Base-by-base conservation (phyloP, 192 early-diverging fungal species). In the Coemansia sp. region DNA sequence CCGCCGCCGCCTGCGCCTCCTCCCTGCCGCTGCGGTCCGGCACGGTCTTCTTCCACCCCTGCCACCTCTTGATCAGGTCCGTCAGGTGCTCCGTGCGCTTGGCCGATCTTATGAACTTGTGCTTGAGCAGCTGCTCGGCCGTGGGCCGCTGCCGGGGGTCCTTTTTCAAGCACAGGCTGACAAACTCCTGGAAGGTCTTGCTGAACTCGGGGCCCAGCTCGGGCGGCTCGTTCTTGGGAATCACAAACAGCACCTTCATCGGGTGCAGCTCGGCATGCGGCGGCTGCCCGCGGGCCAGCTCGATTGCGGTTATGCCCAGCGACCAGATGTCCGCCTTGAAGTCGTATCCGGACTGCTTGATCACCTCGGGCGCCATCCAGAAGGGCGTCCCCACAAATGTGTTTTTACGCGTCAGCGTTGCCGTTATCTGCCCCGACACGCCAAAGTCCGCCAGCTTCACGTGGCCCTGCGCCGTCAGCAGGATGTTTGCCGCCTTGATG, bases 371-470 rank as follows among this genome's bases (percentile, higher is more conserved):
- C 9, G 91, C 90, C 91, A 93, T 94, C 93, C 89, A 92, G 75
- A 89, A 89, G 68, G 96, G 96, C 19, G 94, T 97, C 2, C 96
- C 96, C 5, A 98, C 96, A 86, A 98, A 97, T 15, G 96, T 95
- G 68, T 91, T 91, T 68, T 93, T 94, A 62, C 95, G 94, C 30
- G 89, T 93, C 71, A 93, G 83, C 20, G 91, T 94, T 3, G 86
- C 86, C 9, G 92, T 91, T 30, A 95, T 63, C 75, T 97, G 94
- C 21, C 94, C 93, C 20, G 91, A 90, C n/a, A 98, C 96, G 9
- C 96, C 96, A 83, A 98, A 98, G 80, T 98, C 96, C 3, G 94
- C 94, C 50, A 98, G 81, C 71, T 97, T 98, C 43, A 98, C 86
- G 50, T 88, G 84, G 11, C 82, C 94, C 61, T 83, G 88, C 33